Percentiles rank a stretch among this genome's conserved stretches.
Conservation (phyloP, 2,329 filamentous ascomycete genomes). For the Chalaropsis ovoidea region DNA sequence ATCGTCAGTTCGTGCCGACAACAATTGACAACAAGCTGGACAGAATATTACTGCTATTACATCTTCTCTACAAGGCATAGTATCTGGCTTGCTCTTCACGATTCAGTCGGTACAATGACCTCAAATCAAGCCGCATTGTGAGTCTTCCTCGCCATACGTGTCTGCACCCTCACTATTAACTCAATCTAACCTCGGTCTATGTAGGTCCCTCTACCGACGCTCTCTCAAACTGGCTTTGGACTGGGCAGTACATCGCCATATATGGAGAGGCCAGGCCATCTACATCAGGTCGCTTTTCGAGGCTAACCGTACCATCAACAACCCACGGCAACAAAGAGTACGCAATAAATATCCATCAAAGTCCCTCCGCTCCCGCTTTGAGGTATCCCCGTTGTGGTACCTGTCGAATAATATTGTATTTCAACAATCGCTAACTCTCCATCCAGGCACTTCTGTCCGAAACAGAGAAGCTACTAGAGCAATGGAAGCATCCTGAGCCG, state of each 20-base stretch:
- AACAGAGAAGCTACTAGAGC: constrained; percentile 76
- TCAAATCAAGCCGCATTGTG: constrained; percentile 44
- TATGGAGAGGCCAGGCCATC: constrained; percentile 92
- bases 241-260: constrained; percentile 84
- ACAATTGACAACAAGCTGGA: neutral
- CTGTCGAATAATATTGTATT: neutral
- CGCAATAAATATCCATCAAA: constrained; percentile 27
- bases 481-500: constrained; percentile 97
- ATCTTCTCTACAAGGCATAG: neutral
- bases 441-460: constrained; percentile 71
- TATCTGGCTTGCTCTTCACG: neutral
- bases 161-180: constrained; percentile 2
- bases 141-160: constrained; percentile 30
- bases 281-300: constrained; percentile 95
- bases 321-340: constrained; percentile 80
- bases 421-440: neutral
- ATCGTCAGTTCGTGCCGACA: neutral
- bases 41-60: neutral
- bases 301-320: constrained; percentile 73
- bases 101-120: constrained; percentile 32
- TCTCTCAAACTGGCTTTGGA: constrained; percentile 87
- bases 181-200: neutral
- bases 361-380: no score
- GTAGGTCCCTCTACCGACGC: constrained; percentile 73
- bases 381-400: no score